phyloP scores from a whole-genome alignment of 2,329 filamentous ascomycete species.

The Beauveria sp. region DNA sequence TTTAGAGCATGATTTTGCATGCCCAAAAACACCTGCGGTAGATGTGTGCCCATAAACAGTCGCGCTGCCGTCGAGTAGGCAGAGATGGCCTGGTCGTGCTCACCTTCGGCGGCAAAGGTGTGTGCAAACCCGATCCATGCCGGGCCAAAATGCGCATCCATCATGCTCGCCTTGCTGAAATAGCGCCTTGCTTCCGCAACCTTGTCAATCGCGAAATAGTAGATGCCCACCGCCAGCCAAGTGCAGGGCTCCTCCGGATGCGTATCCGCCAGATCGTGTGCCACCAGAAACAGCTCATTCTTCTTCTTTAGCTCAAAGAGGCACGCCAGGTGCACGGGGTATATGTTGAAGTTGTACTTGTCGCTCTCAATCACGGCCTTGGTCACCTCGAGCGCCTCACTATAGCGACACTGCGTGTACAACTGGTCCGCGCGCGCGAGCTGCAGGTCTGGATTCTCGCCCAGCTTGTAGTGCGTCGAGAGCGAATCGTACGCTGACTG shows the following conservation, averaged over 20 bases:
- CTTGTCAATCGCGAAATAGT: constrained; percentile 83
- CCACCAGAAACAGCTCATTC: constrained; percentile 82
- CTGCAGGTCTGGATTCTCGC: constrained; percentile 80
- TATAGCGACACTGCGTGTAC: constrained; percentile 91
- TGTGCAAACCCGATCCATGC: constrained; percentile 99
- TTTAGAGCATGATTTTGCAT: constrained; percentile 98
- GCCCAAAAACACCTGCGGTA: constrained; percentile 90
- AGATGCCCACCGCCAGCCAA: constrained; percentile 90
- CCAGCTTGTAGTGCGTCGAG: constrained; percentile 86
- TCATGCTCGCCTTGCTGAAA: constrained; percentile 95
- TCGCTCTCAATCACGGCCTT: constrained; percentile 74
- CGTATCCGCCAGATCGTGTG: constrained; percentile 86
- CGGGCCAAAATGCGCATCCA: constrained; percentile 94
- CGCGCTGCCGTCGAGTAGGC: constrained; percentile 94
- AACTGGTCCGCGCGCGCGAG: constrained; percentile 84
- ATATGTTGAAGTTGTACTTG: constrained; percentile 80
- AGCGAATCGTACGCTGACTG: constrained; percentile 81
- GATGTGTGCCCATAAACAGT: constrained; percentile 91
- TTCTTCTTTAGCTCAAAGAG: constrained; percentile 81
- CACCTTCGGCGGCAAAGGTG: constrained; percentile 93
- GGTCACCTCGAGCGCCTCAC: constrained; percentile 77
- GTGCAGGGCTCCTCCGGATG: constrained; percentile 87
- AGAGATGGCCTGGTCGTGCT: constrained; percentile 96
- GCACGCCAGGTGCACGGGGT: constrained; percentile 86
- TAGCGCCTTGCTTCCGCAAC: constrained; percentile 91